Percentiles rank a stretch among this genome's conserved stretches.
Conservation (phyloP, 768 basidiomycete genomes). For the Calocybe gangraenosa region DNA sequence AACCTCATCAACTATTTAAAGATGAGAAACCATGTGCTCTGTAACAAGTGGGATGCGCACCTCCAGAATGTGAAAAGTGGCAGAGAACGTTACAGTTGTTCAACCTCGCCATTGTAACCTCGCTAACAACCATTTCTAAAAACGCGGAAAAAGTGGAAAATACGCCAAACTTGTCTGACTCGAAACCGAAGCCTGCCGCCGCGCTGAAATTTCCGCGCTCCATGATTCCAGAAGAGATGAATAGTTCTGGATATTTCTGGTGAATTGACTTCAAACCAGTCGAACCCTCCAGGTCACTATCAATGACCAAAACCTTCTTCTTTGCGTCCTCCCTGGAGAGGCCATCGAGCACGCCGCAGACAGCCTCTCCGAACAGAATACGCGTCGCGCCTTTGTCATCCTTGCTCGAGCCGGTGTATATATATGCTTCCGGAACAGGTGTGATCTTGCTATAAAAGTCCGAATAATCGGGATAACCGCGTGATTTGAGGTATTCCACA, state of each 20-base stretch:
- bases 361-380: conserved; percentile 82
- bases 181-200: conserved; percentile 85
- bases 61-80: conserved; percentile 89
- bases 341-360: conserved; percentile 71
- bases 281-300: conserved; percentile 86
- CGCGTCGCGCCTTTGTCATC: conserved; percentile 75
- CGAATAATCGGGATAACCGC: conserved; percentile 50
- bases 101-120: conserved; percentile 89
- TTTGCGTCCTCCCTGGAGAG: conserved; percentile 73
- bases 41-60: conserved; percentile 30
- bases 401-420: conserved; percentile 67
- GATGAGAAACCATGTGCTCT: neutral
- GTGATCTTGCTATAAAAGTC: conserved; percentile 64
- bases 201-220: conserved; percentile 82
- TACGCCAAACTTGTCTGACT: conserved; percentile 76
- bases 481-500: conserved; percentile 62
- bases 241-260: conserved; percentile 87
- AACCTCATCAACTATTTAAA: conserved; percentile 55
- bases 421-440: conserved; percentile 48
- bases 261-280: conserved; percentile 87
- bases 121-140: conserved; percentile 87
- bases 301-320: conserved; percentile 83
- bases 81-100: conserved; percentile 85
- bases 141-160: conserved; percentile 92
- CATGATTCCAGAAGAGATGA: conserved; percentile 83